A percentile compares a stretch with the other conserved stretches of the same genome.
Conservation (phyloP, 2,329 filamentous ascomycete species). For the Pestalotiopsis fici region DNA sequence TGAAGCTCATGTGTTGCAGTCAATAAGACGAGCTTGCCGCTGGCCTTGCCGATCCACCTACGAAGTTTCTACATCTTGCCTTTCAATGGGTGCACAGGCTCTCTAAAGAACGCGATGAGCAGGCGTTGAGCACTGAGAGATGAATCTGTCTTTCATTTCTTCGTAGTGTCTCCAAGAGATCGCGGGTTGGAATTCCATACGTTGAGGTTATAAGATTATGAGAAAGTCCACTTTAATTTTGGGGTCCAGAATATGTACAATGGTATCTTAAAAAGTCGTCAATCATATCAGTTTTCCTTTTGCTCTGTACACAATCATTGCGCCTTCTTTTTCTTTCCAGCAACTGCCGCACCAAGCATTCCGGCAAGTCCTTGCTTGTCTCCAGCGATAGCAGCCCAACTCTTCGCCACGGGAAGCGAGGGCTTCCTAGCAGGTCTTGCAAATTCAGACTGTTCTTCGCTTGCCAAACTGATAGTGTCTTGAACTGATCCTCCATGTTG, state of each 20-base stretch:
- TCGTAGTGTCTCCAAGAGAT: too few relatives aligned
- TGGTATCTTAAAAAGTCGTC: neutral
- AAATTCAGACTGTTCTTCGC: neutral
- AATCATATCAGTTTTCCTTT: neutral
- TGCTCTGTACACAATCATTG: neutral
- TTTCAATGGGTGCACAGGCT: too few relatives aligned
- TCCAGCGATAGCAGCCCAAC: constrained; percentile 4
- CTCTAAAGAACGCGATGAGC: too few relatives aligned
- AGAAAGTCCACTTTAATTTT: too few relatives aligned
- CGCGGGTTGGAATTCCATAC: too few relatives aligned
- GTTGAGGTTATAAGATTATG: too few relatives aligned
- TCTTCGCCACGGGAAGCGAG: neutral
- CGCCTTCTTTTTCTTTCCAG: neutral
- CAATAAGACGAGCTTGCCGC: too few relatives aligned
- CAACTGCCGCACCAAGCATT: neutral
- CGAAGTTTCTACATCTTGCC: too few relatives aligned
- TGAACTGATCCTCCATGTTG: neutral
- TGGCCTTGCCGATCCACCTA: too few relatives aligned
- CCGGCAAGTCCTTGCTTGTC: neutral
- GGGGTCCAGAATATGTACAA: neutral
- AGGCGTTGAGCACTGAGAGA: too few relatives aligned
- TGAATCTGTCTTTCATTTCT: too few relatives aligned
- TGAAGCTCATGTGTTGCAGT: too few relatives aligned
- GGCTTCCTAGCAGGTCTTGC: neutral
- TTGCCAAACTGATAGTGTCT: neutral